These are phyloP conservation scores for Candida frijolesensis DNA, from an alignment of 1,139 yeast species.

Conservation along the genomic window DNA sequence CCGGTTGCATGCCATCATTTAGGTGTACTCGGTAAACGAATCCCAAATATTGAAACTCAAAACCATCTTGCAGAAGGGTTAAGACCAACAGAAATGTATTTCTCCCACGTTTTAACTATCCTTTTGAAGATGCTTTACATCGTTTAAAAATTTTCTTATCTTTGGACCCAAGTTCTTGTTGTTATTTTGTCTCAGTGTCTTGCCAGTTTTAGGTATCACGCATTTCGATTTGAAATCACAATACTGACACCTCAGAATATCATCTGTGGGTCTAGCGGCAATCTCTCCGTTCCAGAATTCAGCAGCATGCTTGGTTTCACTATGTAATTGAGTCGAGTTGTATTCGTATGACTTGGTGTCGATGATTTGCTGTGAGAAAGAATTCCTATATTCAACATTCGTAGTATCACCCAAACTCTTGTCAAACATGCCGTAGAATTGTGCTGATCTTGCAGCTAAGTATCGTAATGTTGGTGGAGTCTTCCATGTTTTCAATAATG, in stretches of 20 bases:
- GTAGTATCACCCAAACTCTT: conserved; percentile 37
- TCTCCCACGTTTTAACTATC: conserved; percentile 24
- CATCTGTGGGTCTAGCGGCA: conserved; percentile 40
- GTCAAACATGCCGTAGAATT: conserved; percentile 41
- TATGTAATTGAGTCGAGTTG: conserved; percentile 26
- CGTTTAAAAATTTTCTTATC: conserved; percentile 18
- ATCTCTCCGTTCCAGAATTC: conserved; percentile 59
- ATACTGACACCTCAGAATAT: conserved; percentile 46
- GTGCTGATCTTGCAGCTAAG: conserved; percentile 57
- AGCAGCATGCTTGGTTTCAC: conserved; percentile 34
- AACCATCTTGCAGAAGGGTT: conserved; percentile 48
- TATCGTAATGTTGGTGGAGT: conserved; percentile 57
- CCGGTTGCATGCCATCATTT: conserved; percentile 41
- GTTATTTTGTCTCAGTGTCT: neutral
- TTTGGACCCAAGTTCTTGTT: conserved; percentile 17
- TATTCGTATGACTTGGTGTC: conserved; percentile 39
- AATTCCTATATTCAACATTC: conserved; percentile 56
- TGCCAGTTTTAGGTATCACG: conserved; percentile 28
- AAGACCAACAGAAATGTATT: conserved; percentile 20
- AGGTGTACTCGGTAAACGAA: conserved; percentile 53
- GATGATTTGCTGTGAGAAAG: conserved; percentile 35
- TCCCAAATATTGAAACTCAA: conserved; percentile 35
- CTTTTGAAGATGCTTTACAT: conserved; percentile 49
- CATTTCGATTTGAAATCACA: conserved; percentile 53
- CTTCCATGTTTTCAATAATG: conserved; percentile 45